Conservation (phyloP, 78 protist species). For the Parvularia atlantis region DNA sequence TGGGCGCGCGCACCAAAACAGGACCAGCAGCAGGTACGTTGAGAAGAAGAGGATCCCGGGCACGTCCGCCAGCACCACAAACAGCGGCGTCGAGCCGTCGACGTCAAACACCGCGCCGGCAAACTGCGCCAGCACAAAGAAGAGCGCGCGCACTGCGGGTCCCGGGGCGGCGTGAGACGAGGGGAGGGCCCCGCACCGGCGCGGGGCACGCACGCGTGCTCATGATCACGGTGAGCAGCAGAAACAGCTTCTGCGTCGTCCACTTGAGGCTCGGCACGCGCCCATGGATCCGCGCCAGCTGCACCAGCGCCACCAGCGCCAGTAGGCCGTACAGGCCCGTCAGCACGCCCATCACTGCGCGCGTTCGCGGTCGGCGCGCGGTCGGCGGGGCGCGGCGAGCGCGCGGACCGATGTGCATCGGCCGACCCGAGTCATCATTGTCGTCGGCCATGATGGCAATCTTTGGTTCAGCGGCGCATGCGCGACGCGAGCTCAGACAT, state of each 20-base stretch:
- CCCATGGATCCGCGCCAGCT: neutral
- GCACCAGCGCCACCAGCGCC: neutral
- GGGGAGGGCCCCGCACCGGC: neutral
- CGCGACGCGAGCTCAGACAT: too few relatives aligned
- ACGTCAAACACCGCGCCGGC: neutral
- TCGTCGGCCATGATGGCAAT: too few relatives aligned
- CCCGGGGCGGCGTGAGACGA: too few relatives aligned
- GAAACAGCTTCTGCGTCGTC: constrained; percentile 2
- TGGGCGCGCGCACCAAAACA: neutral
- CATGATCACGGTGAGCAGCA: neutral
- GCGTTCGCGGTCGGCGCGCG: neutral
- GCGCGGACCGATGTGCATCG: too few relatives aligned
- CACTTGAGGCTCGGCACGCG: neutral
- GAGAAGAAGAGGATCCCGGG: neutral
- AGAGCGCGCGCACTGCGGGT: neutral
- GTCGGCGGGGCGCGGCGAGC: too few relatives aligned
- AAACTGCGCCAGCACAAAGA: neutral
- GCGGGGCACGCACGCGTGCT: neutral
- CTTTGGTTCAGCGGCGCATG: too few relatives aligned
- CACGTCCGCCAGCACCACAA: neutral
- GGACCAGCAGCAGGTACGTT: neutral
- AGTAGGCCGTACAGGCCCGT: neutral
- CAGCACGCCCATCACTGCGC: neutral
- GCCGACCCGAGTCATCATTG: too few relatives aligned
- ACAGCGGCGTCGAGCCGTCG: neutral